Conservation (phyloP, 2,329 filamentous ascomycete genomes). For the Xylariaceae sp. region DNA sequence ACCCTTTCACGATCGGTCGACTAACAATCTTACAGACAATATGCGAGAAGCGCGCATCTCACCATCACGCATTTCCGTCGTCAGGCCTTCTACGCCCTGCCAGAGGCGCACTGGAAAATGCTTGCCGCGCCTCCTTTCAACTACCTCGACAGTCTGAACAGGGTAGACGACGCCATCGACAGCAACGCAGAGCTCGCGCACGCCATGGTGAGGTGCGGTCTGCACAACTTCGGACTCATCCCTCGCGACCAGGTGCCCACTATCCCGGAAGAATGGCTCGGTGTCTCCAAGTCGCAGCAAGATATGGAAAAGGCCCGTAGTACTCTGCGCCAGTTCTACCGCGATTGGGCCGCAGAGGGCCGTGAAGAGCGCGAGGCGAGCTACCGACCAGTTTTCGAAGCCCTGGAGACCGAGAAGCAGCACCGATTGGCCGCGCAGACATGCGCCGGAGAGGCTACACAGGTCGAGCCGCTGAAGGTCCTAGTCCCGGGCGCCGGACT, state of each 20-base stretch:
- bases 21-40: conserved; percentile 56
- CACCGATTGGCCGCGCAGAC: background rate
- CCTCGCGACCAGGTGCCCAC: conserved; percentile 35
- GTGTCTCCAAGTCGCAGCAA: conserved; percentile 56
- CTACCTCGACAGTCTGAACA: conserved; percentile 70
- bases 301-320: conserved; percentile 90
- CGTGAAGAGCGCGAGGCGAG: conserved; percentile 67
- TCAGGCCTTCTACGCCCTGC: conserved; percentile 88
- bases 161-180: conserved; percentile 83
- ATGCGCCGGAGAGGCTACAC: background rate
- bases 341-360: conserved; percentile 87
- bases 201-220: conserved; percentile 65
- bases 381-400: conserved; percentile 66
- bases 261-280: conserved; percentile 61
- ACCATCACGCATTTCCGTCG: conserved; percentile 87
- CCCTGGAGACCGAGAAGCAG: conserved; percentile 50
- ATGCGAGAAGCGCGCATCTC: conserved; percentile 77
- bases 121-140: conserved; percentile 78
- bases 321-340: conserved; percentile 87
- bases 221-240: conserved; percentile 58
- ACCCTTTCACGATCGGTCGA: background rate
- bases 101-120: conserved; percentile 75
- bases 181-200: conserved; percentile 78
- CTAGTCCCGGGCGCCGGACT: conserved; percentile 87
- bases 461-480: conserved; percentile 49